Evolutionary conservation across 2,329 filamentous ascomycete genomes (phyloP), one percentile per base, ranked within the genome.

Genomic region (Paecilomyces sp.): DNA sequence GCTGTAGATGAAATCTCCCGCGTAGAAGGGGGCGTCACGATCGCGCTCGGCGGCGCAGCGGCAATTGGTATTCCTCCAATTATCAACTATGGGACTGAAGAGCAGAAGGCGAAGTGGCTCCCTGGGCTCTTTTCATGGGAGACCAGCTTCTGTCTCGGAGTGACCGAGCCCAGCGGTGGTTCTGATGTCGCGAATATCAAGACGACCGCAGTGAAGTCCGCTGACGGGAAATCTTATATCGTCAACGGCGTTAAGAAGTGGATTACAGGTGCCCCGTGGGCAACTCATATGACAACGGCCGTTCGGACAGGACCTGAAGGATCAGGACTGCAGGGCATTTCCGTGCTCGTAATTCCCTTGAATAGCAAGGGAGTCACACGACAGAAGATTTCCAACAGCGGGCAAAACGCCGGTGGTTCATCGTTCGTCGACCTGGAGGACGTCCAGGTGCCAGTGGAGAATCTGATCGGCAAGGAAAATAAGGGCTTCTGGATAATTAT

Each of bases 401-500:
- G 87, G 2, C 85, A 88, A n/a, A 83, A 85, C 65, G 85, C 85
- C 4, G 86, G 85, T 50, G 85, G 85, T 68, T 79, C 82, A 3
- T 83, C 81, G 0, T 85, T 85, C 70, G 88, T 91, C 64, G 87
- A 90, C 69, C 79, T 92, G 1, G 88, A 90, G 63, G 86, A 91
- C 57, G 88, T 91, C 2, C 81, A 83, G 60, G 88, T 92, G 0
- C 88, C 88, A 0, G 80, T 83, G 0, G 82, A 85, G 68, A 89
- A 91, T 66, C 73, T 91, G 8, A 85, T 91, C 55, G 88, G 88
- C 1, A 67, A 80, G 25, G 88, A 91, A 70, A 88, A 88, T 33
- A 76, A 83, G 68, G 88, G 88, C 0, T 90, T 91, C 83, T 80
- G 79, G 56, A 88, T 89, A 65, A 83, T 89, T 67, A 89, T 89